Evolutionary conservation across 1,284 basidiomycete species (phyloP).

Genomic region (Cutaneotrichosporon spelunceum): DNA sequence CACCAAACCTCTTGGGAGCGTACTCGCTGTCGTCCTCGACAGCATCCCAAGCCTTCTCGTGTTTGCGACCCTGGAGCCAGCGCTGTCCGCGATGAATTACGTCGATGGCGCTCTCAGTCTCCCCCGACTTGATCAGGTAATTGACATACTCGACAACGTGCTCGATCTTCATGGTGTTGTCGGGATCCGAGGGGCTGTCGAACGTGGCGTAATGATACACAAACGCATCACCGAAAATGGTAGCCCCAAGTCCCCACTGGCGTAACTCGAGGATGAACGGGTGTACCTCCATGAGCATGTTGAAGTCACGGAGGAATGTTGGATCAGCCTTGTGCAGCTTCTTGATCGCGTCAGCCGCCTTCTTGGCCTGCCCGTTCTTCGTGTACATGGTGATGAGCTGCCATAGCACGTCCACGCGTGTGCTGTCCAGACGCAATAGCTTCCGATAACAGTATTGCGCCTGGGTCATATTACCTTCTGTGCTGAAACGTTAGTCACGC

Average conservation of each 20-base stretch:
- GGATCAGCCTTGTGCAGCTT: conserved; percentile 61
- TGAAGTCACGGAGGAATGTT: conserved; percentile 73
- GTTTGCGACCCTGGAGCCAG: conserved; percentile 81
- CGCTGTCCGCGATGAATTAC: conserved; percentile 73
- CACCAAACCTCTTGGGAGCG: conserved; percentile 50
- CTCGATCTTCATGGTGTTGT: conserved; percentile 41
- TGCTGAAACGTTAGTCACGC: conserved; percentile 52
- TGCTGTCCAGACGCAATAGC: conserved; percentile 71
- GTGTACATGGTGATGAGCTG: conserved; percentile 80
- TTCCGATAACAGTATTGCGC: conserved; percentile 90
- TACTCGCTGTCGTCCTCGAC: conserved; percentile 85
- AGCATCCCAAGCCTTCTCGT: conserved; percentile 70
- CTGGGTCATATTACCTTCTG: conserved; percentile 71
- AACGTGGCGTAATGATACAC: conserved; percentile 54
- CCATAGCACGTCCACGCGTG: conserved; percentile 82
- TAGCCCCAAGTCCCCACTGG: conserved; percentile 63
- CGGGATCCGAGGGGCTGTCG: conserved; percentile 28
- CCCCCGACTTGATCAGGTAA: conserved; percentile 68
- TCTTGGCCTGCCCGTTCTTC: conserved; percentile 66
- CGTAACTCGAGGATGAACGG: conserved; percentile 69
- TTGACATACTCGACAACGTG: conserved; percentile 74
- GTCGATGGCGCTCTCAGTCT: conserved; percentile 66
- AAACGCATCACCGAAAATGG: conserved; percentile 64
- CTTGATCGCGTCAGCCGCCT: conserved; percentile 72
- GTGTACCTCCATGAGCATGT: conserved; percentile 73